Percentiles rank a stretch among this genome's conserved stretches.
Conservation (phyloP, 495 filamentous ascomycete genomes). For the Podospora tetraspora region DNA sequence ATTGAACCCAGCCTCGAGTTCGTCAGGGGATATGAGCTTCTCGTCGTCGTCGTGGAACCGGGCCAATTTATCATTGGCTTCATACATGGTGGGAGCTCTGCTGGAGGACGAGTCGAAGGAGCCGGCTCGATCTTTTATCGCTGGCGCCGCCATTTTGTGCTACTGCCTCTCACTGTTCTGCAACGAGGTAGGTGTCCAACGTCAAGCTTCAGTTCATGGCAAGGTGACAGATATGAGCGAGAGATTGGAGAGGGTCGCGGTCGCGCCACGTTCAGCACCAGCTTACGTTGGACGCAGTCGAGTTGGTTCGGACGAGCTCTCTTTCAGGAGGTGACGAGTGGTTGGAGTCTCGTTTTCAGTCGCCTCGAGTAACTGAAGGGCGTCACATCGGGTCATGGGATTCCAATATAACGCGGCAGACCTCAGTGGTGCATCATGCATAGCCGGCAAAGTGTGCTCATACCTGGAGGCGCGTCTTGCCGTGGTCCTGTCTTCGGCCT, state of each 20-base stretch:
- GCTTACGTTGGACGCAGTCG: conserved; percentile 17
- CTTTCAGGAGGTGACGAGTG: background rate
- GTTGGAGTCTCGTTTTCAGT: background rate
- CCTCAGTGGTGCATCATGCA: background rate
- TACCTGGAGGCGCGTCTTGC: background rate
- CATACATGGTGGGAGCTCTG: conserved; percentile 23
- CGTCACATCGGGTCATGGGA: background rate
- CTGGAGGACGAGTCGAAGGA: conserved; percentile 35
- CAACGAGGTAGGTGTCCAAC: background rate
- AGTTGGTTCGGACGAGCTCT: background rate
- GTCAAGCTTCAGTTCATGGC: background rate
- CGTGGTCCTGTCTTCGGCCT: background rate
- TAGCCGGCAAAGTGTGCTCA: background rate
- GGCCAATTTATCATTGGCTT: conserved; percentile 20
- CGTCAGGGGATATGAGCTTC: conserved; percentile 23
- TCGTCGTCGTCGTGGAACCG: conserved; percentile 22
- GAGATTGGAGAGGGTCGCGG: background rate
- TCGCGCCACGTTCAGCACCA: background rate
- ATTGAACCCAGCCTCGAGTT: conserved; percentile 19
- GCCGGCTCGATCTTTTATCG: conserved; percentile 22
- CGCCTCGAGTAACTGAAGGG: background rate
- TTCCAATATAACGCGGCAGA: background rate
- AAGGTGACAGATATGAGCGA: background rate
- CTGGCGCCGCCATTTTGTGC: background rate
- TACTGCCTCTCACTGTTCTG: background rate